Evolutionary conservation across 129 eudicot genomes (phyloP), one percentile per base, ranked within the genome.

Genomic region (Flaveria ramosissima): DNA sequence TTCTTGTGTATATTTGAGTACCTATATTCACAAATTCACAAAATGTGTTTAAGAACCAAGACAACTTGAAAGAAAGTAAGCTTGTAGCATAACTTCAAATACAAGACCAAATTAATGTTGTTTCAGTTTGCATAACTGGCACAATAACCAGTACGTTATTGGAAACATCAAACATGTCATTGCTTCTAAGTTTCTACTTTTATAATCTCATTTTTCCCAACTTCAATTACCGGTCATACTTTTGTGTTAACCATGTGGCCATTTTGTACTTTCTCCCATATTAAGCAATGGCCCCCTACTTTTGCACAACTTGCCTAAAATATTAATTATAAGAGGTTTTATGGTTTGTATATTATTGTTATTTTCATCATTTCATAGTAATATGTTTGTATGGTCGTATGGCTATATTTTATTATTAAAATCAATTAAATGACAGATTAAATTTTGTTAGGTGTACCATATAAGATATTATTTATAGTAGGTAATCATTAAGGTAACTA

Each of bases 91-190:
- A 56, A 77, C 76, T 77, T 69, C 36, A 69, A 56, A 43, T 43
- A 77, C 76, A 77, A 68, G 81, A 77, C 76, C 81, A 77, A 69
- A 56, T 77, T 41, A 77, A 77, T 56, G 76, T 46, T 77, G 32
- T 69, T 46, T 26, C 70, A 68, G 81, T 45, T 69, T 56, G 70
- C 76, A 70, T 53, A 78, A 11, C 75, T 69, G 82, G 75, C 69
- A 55, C 41, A n/a, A 24, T 55, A 77, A 68, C 64, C 23, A 21
- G 42, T 51, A 36, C 52, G 24, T 76, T 76, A 73, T 65, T 50
- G 73, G 65, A 77, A 47, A 70, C 26, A 30, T 30, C 52, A 77
- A 47, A 59, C 70, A 47, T 60, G 82, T 7, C 77, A 45, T 70
- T 59, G 82, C 82, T 78, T 79, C 57, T 64, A 17, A 50, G 51